Base-by-base conservation (phyloP, 768 basidiomycete species). In the Hydnomerulius pinastri region DNA sequence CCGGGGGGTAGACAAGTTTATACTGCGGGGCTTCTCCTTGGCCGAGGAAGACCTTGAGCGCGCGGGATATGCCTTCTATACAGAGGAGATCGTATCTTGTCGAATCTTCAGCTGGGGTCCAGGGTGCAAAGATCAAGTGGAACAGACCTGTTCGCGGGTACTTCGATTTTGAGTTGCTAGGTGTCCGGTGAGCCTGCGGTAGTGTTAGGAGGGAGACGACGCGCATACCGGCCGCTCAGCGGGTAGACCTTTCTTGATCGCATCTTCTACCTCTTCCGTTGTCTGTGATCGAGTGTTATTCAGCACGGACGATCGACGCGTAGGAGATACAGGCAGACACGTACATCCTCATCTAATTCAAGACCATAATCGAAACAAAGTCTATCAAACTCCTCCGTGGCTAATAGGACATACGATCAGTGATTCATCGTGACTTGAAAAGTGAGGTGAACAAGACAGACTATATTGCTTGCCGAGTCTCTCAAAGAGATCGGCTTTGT, bases 161-260 rank as follows among this genome's bases (percentile, higher is more conserved):
- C 81, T 71, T 99, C 97, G 61, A 99, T 97, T 79, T 98, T 99
- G 61, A 99, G 76, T 90, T 97, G 92, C 86, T 98, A 57, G 41
- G 30, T 3, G 46, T 27, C 6, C 10, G 8, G 18, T 63, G 42
- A 66, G 52, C 5, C 29, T 18, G 20, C 10, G 15, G 25, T 21
- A 10, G 23, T n/a, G 20, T 13, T n/a, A 25, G 17, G 17, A 10
- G 23, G 33, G 33, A 23, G 36, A 45, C 17, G 24, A 37, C 24
- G 65, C 80, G 61, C 65, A 46, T 61, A 92, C 91, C 15, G 92
- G 90, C 58, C 88, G 85, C 63, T 90, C 91, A 25, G 89, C 81
- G 41, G 92, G 90, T 50, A 92, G 75, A 9, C 92, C 92, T 58
- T 90, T 88, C 70, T 86, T 90, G 59, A 81, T 83, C 39, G 85